Evolutionary conservation across 768 basidiomycete species (phyloP).

Genomic region (Lentinula lateritia): DNA sequence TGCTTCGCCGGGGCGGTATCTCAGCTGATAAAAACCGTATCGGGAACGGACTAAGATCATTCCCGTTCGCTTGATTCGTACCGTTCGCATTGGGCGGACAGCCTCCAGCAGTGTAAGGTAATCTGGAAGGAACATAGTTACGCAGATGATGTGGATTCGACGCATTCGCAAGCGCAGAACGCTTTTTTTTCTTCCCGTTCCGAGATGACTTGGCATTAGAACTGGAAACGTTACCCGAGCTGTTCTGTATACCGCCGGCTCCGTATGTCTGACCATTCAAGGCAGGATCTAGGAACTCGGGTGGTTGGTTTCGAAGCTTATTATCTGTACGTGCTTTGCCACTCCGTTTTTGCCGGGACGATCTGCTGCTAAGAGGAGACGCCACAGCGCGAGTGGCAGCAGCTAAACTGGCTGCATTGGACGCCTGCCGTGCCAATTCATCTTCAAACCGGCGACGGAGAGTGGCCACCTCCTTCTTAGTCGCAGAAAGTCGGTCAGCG

Average conservation of each 20-base stretch:
- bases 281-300: slow-evolving; percentile 34
- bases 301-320: slow-evolving; percentile 24
- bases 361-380: slow-evolving; percentile 23
- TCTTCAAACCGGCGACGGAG: slow-evolving; percentile 67
- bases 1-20: slow-evolving; percentile 41
- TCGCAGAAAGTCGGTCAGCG: slow-evolving; percentile 63
- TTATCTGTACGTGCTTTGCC: slow-evolving; percentile 29
- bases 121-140: slow-evolving; percentile 87
- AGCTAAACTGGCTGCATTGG: slow-evolving; percentile 37
- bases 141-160: slow-evolving; percentile 93
- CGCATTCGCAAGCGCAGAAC: slow-evolving; percentile 84
- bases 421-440: slow-evolving; percentile 66
- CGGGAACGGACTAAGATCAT: slow-evolving; percentile 48
- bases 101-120: slow-evolving; percentile 41
- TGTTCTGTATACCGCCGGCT: background rate
- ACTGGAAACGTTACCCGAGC: background rate
- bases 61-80: slow-evolving; percentile 15
- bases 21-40: slow-evolving; percentile 66
- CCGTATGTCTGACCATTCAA: slow-evolving; percentile 3
- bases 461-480: slow-evolving; percentile 60
- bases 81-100: slow-evolving; percentile 5
- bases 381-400: slow-evolving; percentile 24
- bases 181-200: slow-evolving; percentile 78
- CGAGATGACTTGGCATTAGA: background rate
- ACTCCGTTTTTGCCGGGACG: slow-evolving; percentile 27